Conservation (phyloP, 345 rosid genomes). For the Lepidium aucheri region DNA sequence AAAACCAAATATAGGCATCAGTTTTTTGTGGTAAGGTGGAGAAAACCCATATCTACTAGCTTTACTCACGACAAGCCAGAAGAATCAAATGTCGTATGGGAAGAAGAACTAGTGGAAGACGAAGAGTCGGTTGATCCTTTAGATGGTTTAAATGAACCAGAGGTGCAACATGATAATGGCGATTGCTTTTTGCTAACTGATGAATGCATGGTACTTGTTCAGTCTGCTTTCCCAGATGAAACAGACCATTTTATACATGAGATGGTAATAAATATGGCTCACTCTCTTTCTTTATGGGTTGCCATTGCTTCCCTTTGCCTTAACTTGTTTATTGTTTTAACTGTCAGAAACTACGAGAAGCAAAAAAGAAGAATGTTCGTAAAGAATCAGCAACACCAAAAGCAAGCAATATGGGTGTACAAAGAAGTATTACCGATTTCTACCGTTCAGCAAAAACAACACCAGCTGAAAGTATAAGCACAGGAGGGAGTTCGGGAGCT, state of each 20-base stretch:
- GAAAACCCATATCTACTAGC: conserved; percentile 31
- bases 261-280: conserved; percentile 39
- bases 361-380: conserved; percentile 34
- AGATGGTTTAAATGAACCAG: conserved; percentile 42
- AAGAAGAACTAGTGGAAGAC: conserved; percentile 36
- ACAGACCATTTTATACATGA: conserved; percentile 49
- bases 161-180: conserved; percentile 44
- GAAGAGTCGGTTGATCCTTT: conserved; percentile 39
- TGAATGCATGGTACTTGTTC: conserved; percentile 62
- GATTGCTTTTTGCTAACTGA: conserved; percentile 57
- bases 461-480: background rate
- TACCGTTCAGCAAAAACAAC: conserved; percentile 55
- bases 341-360: conserved; percentile 25
- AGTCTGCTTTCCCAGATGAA: conserved; percentile 63
- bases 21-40: conserved; percentile 70
- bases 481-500: background rate
- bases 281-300: background rate
- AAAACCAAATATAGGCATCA: conserved; percentile 62
- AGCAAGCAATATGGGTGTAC: conserved; percentile 41
- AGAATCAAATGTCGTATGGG: conserved; percentile 20
- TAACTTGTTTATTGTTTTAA: background rate
- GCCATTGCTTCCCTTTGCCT: background rate
- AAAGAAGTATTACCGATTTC: conserved; percentile 62
- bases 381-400: conserved; percentile 28
- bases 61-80: conserved; percentile 15